These are phyloP conservation scores for Phytophthora foliorum DNA, from an alignment of 352 stramenopile species.

Conservation along the genomic window DNA sequence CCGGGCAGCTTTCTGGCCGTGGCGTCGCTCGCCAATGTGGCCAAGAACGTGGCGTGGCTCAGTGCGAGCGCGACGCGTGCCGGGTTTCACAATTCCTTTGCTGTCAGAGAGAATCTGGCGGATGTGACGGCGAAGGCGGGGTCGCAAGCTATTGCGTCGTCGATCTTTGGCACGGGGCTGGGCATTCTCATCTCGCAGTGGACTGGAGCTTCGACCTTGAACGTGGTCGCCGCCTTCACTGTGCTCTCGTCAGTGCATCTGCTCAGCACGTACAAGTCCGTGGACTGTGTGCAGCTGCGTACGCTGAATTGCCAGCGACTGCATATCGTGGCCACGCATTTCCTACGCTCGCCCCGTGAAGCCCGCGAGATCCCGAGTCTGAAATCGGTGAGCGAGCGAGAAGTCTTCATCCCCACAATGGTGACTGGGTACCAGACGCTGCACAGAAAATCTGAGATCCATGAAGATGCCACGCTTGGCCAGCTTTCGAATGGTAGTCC, in stretches of 20 bases:
- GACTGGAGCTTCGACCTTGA: conserved; percentile 57
- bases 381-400: conserved; percentile 49
- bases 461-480: conserved; percentile 57
- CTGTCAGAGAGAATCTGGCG: conserved; percentile 92
- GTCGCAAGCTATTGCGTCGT: conserved; percentile 95
- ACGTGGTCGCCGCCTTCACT: conserved; percentile 64
- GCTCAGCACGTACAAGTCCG: conserved; percentile 68
- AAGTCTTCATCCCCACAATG: conserved; percentile 69
- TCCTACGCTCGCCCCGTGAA: conserved; percentile 32
- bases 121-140: conserved; percentile 97
- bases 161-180: conserved; percentile 78
- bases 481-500: conserved; percentile 52
- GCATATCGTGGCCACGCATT: conserved; percentile 61
- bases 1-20: conserved; percentile 91
- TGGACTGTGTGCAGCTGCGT: conserved; percentile 65
- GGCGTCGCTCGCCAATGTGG: conserved; percentile 89
- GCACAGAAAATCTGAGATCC: conserved; percentile 57
- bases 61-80: conserved; percentile 94
- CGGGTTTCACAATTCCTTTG: conserved; percentile 95
- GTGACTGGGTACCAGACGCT: conserved; percentile 61
- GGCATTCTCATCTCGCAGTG: conserved; percentile 74
- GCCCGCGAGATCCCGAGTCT: conserved; percentile 30
- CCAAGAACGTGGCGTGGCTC: conserved; percentile 98
- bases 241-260: conserved; percentile 63
- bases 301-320: conserved; percentile 80